phyloP scores from a whole-genome alignment of 208 protist genomes.

The Trichomonas tenax region DNA sequence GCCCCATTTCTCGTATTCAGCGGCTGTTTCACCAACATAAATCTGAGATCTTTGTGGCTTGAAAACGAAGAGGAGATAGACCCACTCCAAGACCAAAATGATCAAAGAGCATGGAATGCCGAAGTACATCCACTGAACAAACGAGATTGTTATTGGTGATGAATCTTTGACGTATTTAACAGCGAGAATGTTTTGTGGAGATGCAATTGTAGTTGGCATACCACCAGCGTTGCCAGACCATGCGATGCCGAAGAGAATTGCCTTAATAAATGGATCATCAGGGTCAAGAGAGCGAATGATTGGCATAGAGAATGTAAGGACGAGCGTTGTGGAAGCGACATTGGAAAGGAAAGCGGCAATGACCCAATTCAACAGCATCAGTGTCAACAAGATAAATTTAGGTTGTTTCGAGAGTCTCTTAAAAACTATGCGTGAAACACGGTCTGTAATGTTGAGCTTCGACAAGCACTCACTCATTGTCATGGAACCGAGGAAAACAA shows the following conservation, averaged over 20 bases:
- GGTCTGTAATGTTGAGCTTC: not conserved
- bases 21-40: not conserved
- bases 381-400: not conserved
- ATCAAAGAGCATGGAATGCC: not conserved
- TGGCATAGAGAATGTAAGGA: not conserved
- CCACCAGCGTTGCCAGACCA: not conserved
- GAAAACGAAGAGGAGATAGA: not conserved
- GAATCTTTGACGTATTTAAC: not conserved
- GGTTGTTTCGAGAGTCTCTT: not conserved
- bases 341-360: not conserved
- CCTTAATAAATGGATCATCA: constrained; percentile 9
- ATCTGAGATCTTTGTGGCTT: not conserved
- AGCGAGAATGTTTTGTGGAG: not conserved
- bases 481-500: not conserved
- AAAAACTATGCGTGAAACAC: not conserved
- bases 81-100: not conserved
- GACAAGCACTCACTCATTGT: constrained; percentile 9
- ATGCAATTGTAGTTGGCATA: constrained; percentile 1
- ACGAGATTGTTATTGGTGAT: not conserved
- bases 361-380: not conserved
- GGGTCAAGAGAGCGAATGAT: not conserved
- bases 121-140: not conserved
- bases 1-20: not conserved
- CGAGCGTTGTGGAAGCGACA: not conserved
- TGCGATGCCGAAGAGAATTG: not conserved